Evolutionary conservation across 2,329 filamentous ascomycete genomes (phyloP).

Genomic region (Claviceps humidiphila): DNA sequence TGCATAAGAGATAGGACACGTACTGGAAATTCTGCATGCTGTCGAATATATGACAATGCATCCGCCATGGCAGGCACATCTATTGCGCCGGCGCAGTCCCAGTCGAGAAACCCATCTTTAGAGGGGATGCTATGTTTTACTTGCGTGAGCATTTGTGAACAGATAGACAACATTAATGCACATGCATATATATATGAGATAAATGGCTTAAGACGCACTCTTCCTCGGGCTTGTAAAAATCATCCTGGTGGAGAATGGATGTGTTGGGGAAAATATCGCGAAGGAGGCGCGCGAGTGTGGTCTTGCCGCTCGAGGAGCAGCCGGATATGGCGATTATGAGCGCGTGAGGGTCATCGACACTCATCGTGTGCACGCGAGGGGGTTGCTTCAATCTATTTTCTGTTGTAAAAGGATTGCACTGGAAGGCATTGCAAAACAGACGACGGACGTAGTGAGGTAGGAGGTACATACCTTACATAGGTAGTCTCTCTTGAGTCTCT

Average conservation of each 20-base stretch:
- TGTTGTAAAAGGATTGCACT: too few species aligned
- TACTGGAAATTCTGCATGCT: constrained; percentile 47
- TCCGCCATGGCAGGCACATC: constrained; percentile 54
- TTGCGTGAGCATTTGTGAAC: background rate
- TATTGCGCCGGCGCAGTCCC: constrained; percentile 78
- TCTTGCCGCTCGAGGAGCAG: constrained; percentile 88
- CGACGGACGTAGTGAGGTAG: too few species aligned
- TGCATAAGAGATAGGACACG: too few species aligned
- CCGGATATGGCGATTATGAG: constrained; percentile 74
- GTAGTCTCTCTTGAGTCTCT: too few species aligned
- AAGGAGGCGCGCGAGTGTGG: constrained; percentile 75
- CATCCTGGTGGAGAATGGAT: constrained; percentile 87
- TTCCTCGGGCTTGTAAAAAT: constrained; percentile 78
- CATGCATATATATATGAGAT: background rate
- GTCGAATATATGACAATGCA: constrained; percentile 56
- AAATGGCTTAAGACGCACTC: constrained; percentile 34
- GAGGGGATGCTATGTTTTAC: constrained; percentile 33
- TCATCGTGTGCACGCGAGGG: constrained; percentile 15
- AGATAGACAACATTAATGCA: background rate
- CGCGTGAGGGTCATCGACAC: constrained; percentile 22
- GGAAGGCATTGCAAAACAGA: too few species aligned
- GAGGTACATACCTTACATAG: too few species aligned
- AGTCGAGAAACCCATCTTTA: constrained; percentile 59
- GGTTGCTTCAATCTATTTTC: too few species aligned
- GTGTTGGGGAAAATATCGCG: constrained; percentile 65